Evolutionary conservation across 495 filamentous ascomycete genomes (phyloP).

Genomic region (Letharia lupina): DNA sequence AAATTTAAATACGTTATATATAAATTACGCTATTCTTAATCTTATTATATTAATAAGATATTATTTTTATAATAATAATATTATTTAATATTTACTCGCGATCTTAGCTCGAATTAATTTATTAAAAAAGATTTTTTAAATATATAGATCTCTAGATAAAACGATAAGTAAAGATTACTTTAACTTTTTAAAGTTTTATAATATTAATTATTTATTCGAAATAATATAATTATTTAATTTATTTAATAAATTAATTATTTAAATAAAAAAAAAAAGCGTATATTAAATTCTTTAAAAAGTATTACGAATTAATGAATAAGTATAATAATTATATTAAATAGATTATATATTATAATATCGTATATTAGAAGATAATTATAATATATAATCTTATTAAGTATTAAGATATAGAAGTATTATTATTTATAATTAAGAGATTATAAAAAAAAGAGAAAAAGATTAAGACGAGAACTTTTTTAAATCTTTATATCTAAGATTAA

Average conservation of each 20-base stretch:
- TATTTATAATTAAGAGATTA: no score
- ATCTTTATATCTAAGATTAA: background rate
- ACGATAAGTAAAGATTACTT: no score
- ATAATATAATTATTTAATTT: background rate
- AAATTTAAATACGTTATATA: background rate
- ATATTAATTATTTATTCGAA: no score
- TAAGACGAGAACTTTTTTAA: background rate
- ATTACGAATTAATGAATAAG: background rate
- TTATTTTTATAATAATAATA: background rate
- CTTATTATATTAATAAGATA: background rate
- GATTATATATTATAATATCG: background rate
- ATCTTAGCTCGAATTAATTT: background rate
- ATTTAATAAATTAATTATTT: background rate
- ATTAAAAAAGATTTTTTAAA: background rate
- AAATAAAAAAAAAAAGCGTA: background rate
- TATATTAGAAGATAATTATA: background rate
- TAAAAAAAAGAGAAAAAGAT: no score
- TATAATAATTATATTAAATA: slow-evolving; percentile 4
- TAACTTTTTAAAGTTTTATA: no score
- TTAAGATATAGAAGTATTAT: no score
- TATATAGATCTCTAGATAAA: no score
- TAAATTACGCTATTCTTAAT: background rate
- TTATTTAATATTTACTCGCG: background rate
- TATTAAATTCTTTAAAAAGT: background rate
- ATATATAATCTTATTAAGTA: no score